A percentile compares a stretch with the other conserved stretches of the same genome.
Conservation (phyloP, 306 rosid species). For the Ochetophila trinervis region DNA sequence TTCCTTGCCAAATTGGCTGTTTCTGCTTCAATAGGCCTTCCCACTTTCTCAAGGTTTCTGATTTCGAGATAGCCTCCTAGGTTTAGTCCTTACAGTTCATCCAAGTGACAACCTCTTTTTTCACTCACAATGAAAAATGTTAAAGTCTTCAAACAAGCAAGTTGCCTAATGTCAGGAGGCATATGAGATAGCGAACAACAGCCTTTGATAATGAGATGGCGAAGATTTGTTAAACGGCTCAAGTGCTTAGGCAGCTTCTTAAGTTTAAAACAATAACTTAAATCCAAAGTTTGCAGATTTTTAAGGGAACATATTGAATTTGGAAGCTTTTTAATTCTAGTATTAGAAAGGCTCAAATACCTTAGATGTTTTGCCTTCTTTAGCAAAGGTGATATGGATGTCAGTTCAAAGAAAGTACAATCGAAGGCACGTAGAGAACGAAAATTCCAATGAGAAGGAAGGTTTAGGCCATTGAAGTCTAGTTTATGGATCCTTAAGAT, state of each 20-base stretch:
- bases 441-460: background rate
- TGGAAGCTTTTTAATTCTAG: background rate
- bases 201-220: background rate
- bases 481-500: background rate
- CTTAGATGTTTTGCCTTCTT: background rate
- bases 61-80: background rate
- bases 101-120: background rate
- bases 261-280: background rate
- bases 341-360: background rate
- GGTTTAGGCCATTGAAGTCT: background rate
- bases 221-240: conserved; percentile 8
- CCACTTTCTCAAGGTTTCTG: conserved; percentile 1
- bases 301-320: background rate
- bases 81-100: background rate
- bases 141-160: background rate
- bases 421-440: conserved; percentile 1
- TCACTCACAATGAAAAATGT: background rate
- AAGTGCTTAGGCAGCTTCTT: background rate
- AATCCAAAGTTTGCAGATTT: conserved; percentile 2
- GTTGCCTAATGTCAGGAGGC: background rate
- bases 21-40: background rate
- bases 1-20: conserved; percentile 5
- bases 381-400: background rate
- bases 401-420: too few relatives aligned
- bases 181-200: background rate